Evolutionary conservation across 169 alveolate species (phyloP).

Genomic region (Eimeria sp.): DNA sequence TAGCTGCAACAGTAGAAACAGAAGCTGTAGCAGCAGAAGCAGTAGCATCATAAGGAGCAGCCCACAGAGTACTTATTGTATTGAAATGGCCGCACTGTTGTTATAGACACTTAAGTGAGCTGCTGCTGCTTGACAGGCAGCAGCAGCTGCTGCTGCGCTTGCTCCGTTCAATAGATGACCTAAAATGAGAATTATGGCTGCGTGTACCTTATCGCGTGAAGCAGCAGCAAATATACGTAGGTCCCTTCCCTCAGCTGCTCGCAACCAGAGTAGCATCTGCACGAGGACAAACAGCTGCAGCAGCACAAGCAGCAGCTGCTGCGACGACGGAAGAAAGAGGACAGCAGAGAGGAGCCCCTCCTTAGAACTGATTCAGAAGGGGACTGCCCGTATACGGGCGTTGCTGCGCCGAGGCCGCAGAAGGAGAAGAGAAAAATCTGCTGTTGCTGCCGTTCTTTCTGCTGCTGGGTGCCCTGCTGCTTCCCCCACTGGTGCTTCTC

Average conservation of each 20-base stretch:
- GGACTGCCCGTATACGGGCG: conserved; percentile 14
- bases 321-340: background rate
- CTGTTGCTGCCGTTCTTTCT: conserved; percentile 14
- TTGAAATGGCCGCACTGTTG: background rate
- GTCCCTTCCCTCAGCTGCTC: background rate
- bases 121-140: background rate
- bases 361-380: conserved; percentile 25
- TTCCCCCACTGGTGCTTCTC: background rate
- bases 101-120: background rate
- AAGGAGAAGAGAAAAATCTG: background rate
- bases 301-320: conserved; percentile 32
- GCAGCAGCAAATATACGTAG: conserved; percentile 12
- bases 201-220: conserved; percentile 5
- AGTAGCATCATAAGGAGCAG: background rate
- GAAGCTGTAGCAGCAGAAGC: background rate
- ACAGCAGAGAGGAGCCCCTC: conserved; percentile 44
- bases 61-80: background rate
- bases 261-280: conserved; percentile 5
- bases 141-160: conserved; percentile 41
- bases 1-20: background rate
- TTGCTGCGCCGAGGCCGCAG: conserved; percentile 69
- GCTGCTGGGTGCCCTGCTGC: background rate
- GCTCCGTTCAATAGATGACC: background rate
- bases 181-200: conserved; percentile 16
- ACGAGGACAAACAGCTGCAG: conserved; percentile 12